Evolutionary conservation across 768 basidiomycete genomes (phyloP).

Genomic region (Pulveroboletus ravenelii): DNA sequence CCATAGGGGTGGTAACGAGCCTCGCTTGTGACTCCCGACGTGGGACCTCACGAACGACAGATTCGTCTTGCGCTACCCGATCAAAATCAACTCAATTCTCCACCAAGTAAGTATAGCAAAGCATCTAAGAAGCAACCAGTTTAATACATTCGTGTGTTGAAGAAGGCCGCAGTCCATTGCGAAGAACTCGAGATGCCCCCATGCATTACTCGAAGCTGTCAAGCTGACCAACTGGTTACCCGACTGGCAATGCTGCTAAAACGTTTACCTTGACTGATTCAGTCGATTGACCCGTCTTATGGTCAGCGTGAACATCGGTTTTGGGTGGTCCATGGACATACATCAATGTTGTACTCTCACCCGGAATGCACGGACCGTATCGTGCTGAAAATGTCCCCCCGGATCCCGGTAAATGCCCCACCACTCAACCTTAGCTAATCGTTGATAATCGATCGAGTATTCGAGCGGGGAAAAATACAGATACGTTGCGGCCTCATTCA

Average conservation of each 20-base stretch:
- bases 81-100: background rate
- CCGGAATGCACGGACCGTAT: constrained; percentile 8
- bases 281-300: background rate
- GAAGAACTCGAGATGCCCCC: background rate
- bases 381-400: background rate
- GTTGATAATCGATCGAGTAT: background rate
- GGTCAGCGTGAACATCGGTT: background rate
- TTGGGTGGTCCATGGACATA: background rate
- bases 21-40: background rate
- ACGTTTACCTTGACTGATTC: background rate
- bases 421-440: background rate
- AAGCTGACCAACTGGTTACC: background rate
- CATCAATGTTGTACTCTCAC: background rate
- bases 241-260: background rate
- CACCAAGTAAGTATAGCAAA: background rate
- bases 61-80: background rate
- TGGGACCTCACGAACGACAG: background rate
- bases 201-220: background rate
- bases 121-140: background rate
- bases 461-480: background rate
- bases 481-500: background rate
- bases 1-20: background rate
- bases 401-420: background rate
- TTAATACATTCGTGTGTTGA: background rate
- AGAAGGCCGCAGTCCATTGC: background rate